Evolutionary conservation across 805 yeast species (phyloP), one percentile per base, ranked within the genome.

Genomic region (Zygotorulaspora sp.): DNA sequence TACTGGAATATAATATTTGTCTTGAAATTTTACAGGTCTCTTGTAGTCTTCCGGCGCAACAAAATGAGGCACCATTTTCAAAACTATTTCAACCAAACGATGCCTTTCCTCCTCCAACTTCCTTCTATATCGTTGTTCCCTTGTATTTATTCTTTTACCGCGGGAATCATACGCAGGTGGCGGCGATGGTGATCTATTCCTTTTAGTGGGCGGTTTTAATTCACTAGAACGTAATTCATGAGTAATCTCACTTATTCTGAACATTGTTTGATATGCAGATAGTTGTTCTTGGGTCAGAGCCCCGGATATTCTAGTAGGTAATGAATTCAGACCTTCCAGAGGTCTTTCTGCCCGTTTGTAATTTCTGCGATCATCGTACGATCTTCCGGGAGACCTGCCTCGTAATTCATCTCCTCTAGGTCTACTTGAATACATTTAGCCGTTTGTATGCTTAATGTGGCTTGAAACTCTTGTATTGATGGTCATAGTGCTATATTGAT

Each of bases 91-190:
- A n/a, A 94, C 80, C 34, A 92, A 65, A 30, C 68, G 67, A 56
- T 86, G 83, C 43, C 97, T 71, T 61, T 92, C 97, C 39, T 77
- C 77, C 50, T 87, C 95, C 29, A 83, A 63, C 30, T 69, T 68
- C 36, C 75, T 72, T 35, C 70, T 67, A 43, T 77, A 75, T 35
- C 95, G 66, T 30, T 66, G 72, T 35, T 84, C 95, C 38, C 94
- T 66, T 0, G 97, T 88, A 57, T 92, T 92, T 7, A 77, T 78
- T 53, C 97, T 78, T 56, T 78, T 80, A 30, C 99, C 99, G 15
- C 67, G 62, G 20, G 70, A 61, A 62, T 92, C 97, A 61, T 92
- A 92, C 40, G 75, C 76, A 1, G 98, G 98, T 2, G 96, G 88
- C 0, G 97, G 97, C 2, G 96, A 85, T 0, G 89, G 87, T 2